These are phyloP conservation scores for Daedaleopsis nitida DNA, from an alignment of 768 basidiomycete species.

Conservation along the genomic window DNA sequence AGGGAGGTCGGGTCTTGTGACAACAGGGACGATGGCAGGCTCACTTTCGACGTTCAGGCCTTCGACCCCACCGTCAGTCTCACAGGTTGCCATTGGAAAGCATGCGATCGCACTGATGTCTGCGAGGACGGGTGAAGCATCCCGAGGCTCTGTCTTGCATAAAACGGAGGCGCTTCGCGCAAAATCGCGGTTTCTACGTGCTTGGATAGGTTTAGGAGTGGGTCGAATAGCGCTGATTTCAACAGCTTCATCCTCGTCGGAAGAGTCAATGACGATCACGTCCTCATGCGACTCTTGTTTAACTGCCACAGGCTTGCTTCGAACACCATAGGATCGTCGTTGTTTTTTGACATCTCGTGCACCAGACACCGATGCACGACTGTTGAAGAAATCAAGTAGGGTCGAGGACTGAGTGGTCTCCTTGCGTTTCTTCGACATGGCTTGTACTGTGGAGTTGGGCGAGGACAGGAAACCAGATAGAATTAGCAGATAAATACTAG, in stretches of 20 bases:
- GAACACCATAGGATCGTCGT: neutral
- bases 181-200: neutral
- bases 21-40: neutral
- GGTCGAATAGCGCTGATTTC: slow-evolving; percentile 1
- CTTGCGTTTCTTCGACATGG: slow-evolving; percentile 33
- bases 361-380: neutral
- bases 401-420: slow-evolving; percentile 29
- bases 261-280: slow-evolving; percentile 34
- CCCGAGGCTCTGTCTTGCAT: neutral
- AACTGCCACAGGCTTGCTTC: neutral
- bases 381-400: slow-evolving; percentile 29
- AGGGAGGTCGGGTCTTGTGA: no score
- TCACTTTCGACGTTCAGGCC: slow-evolving; percentile 9
- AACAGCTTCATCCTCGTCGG: slow-evolving; percentile 27
- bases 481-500: neutral
- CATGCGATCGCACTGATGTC: slow-evolving; percentile 12
- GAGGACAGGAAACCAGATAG: no score
- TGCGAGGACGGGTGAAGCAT: neutral
- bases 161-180: neutral
- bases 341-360: slow-evolving; percentile 21
- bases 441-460: no score
- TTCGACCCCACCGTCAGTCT: slow-evolving; percentile 2
- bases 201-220: neutral
- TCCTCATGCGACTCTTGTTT: slow-evolving; percentile 19
- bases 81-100: neutral